Percentiles rank a stretch among this genome's conserved stretches.
Evolutionary conservation across 179 eudicot species (phyloP).

Genomic region (Nepenthes alata): DNA sequence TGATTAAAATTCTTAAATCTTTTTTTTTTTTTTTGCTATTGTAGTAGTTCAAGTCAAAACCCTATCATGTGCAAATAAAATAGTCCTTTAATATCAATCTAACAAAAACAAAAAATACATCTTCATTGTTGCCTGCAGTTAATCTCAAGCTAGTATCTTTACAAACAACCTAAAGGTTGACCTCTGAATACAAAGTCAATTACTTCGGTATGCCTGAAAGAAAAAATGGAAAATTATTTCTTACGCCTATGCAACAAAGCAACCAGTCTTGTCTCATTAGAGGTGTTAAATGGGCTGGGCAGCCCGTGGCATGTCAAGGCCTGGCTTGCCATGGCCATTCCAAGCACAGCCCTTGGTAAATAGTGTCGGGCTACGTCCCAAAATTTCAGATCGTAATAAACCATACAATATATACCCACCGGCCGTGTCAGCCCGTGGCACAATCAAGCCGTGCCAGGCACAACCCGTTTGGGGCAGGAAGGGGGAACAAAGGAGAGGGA

Average conservation of each 20-base stretch:
- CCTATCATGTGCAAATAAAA: not conserved
- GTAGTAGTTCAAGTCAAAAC: not conserved
- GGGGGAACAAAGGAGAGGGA: too few species aligned
- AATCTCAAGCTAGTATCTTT: slow-evolving; percentile 7
- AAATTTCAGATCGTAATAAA: too few species aligned
- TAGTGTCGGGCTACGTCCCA: too few species aligned
- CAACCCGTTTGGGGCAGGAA: too few species aligned
- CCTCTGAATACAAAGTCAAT: slow-evolving; percentile 2
- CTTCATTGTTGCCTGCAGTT: slow-evolving; percentile 12
- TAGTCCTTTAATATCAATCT: not conserved
- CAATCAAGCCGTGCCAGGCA: too few species aligned
- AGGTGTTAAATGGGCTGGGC: not conserved
- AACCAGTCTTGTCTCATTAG: not conserved
- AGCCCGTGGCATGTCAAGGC: not conserved
- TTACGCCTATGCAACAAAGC: too few species aligned
- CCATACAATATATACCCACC: too few species aligned
- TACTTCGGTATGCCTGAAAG: slow-evolving; percentile 14
- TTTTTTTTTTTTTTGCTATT: slow-evolving; percentile 3
- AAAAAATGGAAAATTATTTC: not conserved
- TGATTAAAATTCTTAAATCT: not conserved
- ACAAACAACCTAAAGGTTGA: slow-evolving; percentile 11
- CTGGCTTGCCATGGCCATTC: too few species aligned
- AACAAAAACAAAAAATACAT: not conserved
- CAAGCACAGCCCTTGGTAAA: too few species aligned
- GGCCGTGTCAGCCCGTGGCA: too few species aligned